Percentiles rank a stretch among this genome's conserved stretches.
Evolutionary conservation across 2,329 filamentous ascomycete genomes (phyloP).

Genomic region (Xylariaceae sp.): DNA sequence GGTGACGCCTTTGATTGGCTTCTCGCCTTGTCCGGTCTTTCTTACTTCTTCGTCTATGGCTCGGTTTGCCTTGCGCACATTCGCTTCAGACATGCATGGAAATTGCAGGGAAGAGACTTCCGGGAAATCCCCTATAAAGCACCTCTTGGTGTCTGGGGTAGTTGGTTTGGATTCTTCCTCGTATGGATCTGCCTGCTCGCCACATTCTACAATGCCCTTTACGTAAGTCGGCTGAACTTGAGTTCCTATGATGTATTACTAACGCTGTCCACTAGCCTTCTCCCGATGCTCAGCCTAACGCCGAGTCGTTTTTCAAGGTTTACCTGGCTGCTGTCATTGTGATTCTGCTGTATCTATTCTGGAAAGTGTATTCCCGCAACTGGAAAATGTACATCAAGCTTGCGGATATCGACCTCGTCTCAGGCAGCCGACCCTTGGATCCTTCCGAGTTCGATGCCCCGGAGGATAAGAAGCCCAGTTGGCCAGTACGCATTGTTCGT

Average conservation of each 20-base stretch:
- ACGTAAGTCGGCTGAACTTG: conserved; percentile 32
- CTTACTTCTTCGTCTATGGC: conserved; percentile 74
- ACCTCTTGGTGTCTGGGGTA: conserved; percentile 60
- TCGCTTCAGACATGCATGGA: conserved; percentile 63
- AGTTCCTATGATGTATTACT: conserved; percentile 2
- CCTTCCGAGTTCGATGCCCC: conserved; percentile 41
- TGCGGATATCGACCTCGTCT: conserved; percentile 60
- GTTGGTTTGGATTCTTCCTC: conserved; percentile 65
- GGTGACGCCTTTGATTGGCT: conserved; percentile 60
- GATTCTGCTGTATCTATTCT: conserved; percentile 57
- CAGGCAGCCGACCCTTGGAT: conserved; percentile 54
- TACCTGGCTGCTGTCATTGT: conserved; percentile 60
- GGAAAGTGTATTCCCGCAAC: conserved; percentile 58
- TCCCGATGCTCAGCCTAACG: conserved; percentile 33
- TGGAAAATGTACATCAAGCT: conserved; percentile 57
- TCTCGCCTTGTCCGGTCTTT: conserved; percentile 68
- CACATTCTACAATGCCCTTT: conserved; percentile 69
- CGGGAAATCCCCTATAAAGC: conserved; percentile 49
- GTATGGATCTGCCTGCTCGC: conserved; percentile 68
- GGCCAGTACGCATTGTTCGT: conserved; percentile 14
- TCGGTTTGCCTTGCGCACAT: conserved; percentile 65
- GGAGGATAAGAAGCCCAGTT: conserved; percentile 17
- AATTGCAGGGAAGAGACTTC: conserved; percentile 52
- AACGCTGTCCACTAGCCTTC: conserved; percentile 30
- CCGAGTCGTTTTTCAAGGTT: conserved; percentile 55